phyloP scores from a whole-genome alignment of 306 rosid species.

The Cicer pinnatifidum region DNA sequence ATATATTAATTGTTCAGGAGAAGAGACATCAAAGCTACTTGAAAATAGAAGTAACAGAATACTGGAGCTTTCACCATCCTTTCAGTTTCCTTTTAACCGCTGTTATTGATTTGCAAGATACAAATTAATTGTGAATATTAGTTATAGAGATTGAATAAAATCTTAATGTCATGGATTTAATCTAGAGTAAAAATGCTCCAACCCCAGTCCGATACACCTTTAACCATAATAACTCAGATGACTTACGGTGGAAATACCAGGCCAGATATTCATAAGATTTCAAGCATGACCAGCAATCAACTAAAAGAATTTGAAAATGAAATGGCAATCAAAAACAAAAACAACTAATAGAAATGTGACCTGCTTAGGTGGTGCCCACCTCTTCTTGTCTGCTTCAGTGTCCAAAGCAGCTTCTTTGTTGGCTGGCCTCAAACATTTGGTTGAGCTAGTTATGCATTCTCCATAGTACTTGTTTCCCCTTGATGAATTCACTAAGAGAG shows the following conservation, averaged over 20 bases:
- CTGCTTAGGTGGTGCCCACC: constrained; percentile 73
- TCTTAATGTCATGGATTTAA: background rate
- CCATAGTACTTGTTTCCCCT: constrained; percentile 81
- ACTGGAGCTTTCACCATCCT: background rate
- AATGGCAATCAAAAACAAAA: constrained; percentile 1
- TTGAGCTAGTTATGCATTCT: constrained; percentile 54
- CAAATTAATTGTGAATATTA: constrained; percentile 20
- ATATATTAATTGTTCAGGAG: background rate
- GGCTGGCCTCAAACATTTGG: constrained; percentile 73
- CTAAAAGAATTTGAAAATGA: constrained; percentile 10
- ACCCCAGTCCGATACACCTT: background rate
- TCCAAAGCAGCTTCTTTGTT: constrained; percentile 73
- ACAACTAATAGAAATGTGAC: constrained; percentile 42
- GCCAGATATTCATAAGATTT: background rate
- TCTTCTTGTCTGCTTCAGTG: constrained; percentile 74
- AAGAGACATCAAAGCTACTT: constrained; percentile 6
- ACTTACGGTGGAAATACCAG: background rate
- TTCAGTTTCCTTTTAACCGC: constrained; percentile 25
- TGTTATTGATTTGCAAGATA: constrained; percentile 5
- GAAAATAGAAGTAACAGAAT: background rate
- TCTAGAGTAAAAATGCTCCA: constrained; percentile 3
- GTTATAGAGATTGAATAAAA: constrained; percentile 28
- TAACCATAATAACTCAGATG: constrained; percentile 18
- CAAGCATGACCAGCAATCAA: background rate
- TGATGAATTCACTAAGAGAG: constrained; percentile 67